Base-by-base conservation (phyloP, 352 stramenopile species). In the Elongisporangium prolatum region DNA sequence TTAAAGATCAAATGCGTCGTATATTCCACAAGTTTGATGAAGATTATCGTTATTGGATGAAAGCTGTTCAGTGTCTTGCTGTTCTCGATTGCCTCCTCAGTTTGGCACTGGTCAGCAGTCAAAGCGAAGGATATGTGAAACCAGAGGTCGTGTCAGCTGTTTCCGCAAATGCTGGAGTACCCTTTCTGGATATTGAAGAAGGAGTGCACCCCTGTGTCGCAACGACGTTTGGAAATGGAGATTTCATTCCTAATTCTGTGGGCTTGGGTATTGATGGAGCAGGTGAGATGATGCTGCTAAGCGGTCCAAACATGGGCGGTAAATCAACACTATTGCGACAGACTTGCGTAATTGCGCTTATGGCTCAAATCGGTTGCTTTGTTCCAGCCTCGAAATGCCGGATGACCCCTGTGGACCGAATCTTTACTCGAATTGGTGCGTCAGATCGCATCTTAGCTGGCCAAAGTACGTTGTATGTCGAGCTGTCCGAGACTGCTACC, bases 381-480 rank as follows among this genome's bases (percentile, higher is more conserved):
- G 98, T 99, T 18, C 97, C 97, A 2, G 97, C 97, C 16, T 71
- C 89, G n/a, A 84, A 80, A 51, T 98, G 86, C 57, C 74, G 73
- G n/a, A 69, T 99, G 47, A 99, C 90, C 48, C 97, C 97, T 0
- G 86, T 99, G 2, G 98, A 99, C 72, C 93, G 97, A 16, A 99
- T 99, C 54, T 99, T 99, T 69, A 99, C 98, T 18, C 89, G 98
- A n/a, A 95, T 99, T 47, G 98, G 98, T 38, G 98, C 98, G 1
- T 98, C 88, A 8, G 98, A 99, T 69, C 84, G 95, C 44, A 99
- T 99, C 56, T 83, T 99, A 28, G 83, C 95, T 8, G 97, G 98
- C 1, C 97, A 99, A 64, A 99, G 93, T 73, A 99, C 98, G n/a
- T 98, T 99, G 54, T 99, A 98, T 69, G 97, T 99, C 0, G 98